These are phyloP conservation scores for Leccinum incarnatum DNA, from an alignment of 768 basidiomycete genomes.

Conservation along the genomic window DNA sequence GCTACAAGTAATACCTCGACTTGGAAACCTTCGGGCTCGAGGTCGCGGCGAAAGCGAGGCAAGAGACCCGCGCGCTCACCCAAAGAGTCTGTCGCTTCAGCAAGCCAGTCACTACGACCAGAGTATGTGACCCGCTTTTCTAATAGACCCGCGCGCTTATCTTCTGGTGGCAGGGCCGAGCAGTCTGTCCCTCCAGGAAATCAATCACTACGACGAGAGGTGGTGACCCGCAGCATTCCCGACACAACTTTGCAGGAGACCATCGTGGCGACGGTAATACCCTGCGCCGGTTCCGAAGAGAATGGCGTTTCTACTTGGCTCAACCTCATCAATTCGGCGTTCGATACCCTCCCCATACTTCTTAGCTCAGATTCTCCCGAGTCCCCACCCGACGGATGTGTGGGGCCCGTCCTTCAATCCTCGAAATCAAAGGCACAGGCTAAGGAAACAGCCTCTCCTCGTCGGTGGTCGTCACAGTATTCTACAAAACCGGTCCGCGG, in stretches of 20 bases:
- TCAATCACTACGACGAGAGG: neutral
- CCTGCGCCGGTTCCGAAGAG: neutral
- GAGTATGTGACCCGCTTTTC: too few species aligned
- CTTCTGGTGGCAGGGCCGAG: too few species aligned
- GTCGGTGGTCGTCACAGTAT: neutral
- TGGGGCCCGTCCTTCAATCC: neutral
- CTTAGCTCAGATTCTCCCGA: neutral
- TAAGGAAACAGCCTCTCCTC: neutral
- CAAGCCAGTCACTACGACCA: too few species aligned
- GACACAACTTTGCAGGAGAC: neutral
- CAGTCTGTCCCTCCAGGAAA: neutral
- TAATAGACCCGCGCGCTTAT: too few species aligned
- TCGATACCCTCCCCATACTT: neutral
- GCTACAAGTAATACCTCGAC: too few species aligned
- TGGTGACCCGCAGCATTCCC: neutral
- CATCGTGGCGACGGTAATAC: neutral
- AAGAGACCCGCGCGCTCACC: too few species aligned
- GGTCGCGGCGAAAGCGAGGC: too few species aligned
- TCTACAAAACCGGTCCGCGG: neutral
- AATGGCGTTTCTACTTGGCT: neutral
- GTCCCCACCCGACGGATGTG: neutral
- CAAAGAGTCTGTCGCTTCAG: too few species aligned
- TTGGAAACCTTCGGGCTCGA: too few species aligned
- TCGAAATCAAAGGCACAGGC: neutral
- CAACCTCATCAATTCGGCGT: neutral